phyloP scores from a whole-genome alignment of 768 basidiomycete species.

The Filobasidium wieringae region DNA sequence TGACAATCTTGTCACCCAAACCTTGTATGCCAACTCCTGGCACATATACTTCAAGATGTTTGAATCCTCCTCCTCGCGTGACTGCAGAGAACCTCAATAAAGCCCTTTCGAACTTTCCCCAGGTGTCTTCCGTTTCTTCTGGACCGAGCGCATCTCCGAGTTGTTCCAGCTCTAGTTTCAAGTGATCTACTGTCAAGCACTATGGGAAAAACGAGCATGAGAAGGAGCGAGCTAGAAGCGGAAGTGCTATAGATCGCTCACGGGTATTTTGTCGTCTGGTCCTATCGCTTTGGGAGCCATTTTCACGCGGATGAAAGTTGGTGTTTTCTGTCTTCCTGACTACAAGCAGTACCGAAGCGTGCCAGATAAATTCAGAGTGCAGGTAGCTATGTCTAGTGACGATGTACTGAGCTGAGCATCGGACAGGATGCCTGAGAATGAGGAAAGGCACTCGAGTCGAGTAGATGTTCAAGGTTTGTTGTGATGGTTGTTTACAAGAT shows the following conservation, averaged over 20 bases:
- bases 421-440: too few relatives aligned
- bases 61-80: conserved; percentile 39
- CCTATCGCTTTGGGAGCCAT: conserved; percentile 10
- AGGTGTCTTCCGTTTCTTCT: conserved; percentile 41
- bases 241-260: conserved; percentile 2
- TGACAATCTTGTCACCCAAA: conserved; percentile 26
- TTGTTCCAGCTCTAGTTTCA: conserved; percentile 33
- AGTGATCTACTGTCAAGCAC: conserved; percentile 31
- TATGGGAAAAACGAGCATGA: background rate
- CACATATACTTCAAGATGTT: conserved; percentile 26
- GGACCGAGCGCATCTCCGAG: conserved; percentile 28
- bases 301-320: background rate
- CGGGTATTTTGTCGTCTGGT: conserved; percentile 31
- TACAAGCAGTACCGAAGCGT: too few relatives aligned
- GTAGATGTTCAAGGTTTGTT: background rate
- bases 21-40: conserved; percentile 34
- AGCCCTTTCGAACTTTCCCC: conserved; percentile 41
- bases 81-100: conserved; percentile 41
- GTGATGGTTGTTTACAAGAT: too few relatives aligned
- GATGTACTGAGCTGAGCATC: too few relatives aligned
- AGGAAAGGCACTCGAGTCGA: too few relatives aligned
- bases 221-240: background rate
- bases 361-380: too few relatives aligned
- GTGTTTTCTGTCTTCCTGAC: background rate
- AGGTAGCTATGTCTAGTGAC: too few relatives aligned